Percentiles rank a stretch among this genome's conserved stretches.
Conservation (phyloP, 2,329 filamentous ascomycete genomes). For the Zymoseptoria brevis region DNA sequence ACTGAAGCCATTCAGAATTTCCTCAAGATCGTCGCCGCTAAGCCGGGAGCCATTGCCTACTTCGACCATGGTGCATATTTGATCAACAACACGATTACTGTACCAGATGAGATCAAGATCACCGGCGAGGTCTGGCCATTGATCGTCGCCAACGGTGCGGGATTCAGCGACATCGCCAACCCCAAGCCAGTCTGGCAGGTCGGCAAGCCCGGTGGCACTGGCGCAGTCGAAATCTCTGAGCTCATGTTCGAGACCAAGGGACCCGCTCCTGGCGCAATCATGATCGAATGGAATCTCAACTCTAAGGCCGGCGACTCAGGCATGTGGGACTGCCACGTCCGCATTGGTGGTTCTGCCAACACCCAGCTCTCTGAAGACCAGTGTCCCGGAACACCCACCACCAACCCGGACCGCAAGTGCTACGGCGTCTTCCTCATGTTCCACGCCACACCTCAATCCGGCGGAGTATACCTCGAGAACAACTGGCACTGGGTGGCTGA, state of each 20-base stretch:
- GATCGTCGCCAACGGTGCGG: conserved; percentile 68
- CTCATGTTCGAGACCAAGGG: conserved; percentile 79
- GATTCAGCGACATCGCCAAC: conserved; percentile 66
- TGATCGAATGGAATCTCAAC: conserved; percentile 85
- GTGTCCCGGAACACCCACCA: conserved; percentile 71
- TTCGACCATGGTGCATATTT: conserved; percentile 59
- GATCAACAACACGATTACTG: conserved; percentile 51
- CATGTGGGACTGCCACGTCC: conserved; percentile 95
- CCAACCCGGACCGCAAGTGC: conserved; percentile 63
- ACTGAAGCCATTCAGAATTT: conserved; percentile 74
- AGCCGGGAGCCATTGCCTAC: conserved; percentile 50
- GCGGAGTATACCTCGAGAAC: conserved; percentile 61
- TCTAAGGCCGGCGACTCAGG: conserved; percentile 62
- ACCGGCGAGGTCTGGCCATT: conserved; percentile 87
- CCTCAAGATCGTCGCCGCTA: conserved; percentile 56
- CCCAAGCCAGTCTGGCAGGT: conserved; percentile 81
- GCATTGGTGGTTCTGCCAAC: conserved; percentile 78
- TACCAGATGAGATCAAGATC: conserved; percentile 61
- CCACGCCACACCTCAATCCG: conserved; percentile 47
- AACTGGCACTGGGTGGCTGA: conserved; percentile 49
- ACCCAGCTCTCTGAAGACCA: conserved; percentile 60
- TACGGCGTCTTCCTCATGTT: conserved; percentile 35
- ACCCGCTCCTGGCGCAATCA: conserved; percentile 74
- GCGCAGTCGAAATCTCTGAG: conserved; percentile 79
- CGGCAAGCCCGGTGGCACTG: conserved; percentile 60